Conservation (phyloP, 768 basidiomycete species). For the Clathrus columnatus region DNA sequence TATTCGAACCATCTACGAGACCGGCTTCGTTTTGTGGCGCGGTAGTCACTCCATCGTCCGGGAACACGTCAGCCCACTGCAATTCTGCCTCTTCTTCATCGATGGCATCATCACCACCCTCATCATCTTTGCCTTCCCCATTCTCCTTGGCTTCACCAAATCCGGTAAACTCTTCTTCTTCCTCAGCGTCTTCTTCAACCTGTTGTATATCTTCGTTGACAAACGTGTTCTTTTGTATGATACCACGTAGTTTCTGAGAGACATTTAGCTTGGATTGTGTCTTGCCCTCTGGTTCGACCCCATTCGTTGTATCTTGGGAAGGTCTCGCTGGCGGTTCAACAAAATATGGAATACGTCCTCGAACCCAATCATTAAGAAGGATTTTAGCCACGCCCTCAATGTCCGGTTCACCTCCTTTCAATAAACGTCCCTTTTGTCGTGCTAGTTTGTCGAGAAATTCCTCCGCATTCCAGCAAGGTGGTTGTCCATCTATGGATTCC, state of each 20-base stretch:
- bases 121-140: slow-evolving; percentile 25
- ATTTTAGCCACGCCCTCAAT: too few species aligned
- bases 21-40: slow-evolving; percentile 20
- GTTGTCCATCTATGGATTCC: slow-evolving; percentile 35
- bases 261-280: slow-evolving; percentile 48
- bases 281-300: slow-evolving; percentile 28
- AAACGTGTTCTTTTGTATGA: slow-evolving; percentile 85
- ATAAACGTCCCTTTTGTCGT: slow-evolving; percentile 77
- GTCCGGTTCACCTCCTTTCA: slow-evolving; percentile 94
- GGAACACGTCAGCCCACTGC: slow-evolving; percentile 84
- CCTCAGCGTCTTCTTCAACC: slow-evolving; percentile 26
- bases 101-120: slow-evolving; percentile 19
- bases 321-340: slow-evolving; percentile 82
- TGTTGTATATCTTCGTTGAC: slow-evolving; percentile 73
- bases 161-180: slow-evolving; percentile 22
- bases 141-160: slow-evolving; percentile 33
- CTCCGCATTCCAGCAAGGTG: slow-evolving; percentile 56
- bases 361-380: slow-evolving; percentile 94
- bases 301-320: slow-evolving; percentile 45
- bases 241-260: slow-evolving; percentile 77
- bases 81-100: slow-evolving; percentile 32
- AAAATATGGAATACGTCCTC: slow-evolving; percentile 95
- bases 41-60: slow-evolving; percentile 36
- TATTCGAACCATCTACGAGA: slow-evolving; percentile 2
- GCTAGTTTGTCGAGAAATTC: slow-evolving; percentile 79